phyloP scores from a whole-genome alignment of 176 grass and related monocot species.

The Bonia amplexicaulis region DNA sequence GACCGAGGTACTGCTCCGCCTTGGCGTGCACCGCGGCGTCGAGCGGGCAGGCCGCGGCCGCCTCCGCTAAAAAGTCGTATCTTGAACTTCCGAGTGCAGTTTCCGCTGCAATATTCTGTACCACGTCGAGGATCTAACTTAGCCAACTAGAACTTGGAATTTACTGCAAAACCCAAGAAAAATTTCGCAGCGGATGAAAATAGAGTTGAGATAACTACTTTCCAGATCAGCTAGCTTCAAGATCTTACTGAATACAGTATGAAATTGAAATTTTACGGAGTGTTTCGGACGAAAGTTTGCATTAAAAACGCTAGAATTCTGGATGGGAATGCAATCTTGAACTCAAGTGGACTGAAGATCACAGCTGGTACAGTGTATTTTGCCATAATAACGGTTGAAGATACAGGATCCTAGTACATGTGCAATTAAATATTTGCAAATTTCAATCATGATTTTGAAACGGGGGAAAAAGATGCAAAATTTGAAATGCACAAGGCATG shows the following conservation, averaged over 20 bases:
- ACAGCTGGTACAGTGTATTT: not conserved
- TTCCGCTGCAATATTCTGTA: not conserved
- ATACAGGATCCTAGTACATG: conserved; percentile 5
- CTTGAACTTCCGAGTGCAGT: not conserved
- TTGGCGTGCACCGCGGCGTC: no score
- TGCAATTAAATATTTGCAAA: conserved; percentile 2
- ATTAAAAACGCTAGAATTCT: not conserved
- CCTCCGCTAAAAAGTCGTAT: not conserved
- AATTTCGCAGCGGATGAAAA: not conserved
- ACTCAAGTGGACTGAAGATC: not conserved
- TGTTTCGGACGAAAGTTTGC: not conserved
- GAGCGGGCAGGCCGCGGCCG: no score
- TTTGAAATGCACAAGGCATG: not conserved
- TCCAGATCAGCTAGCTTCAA: not conserved
- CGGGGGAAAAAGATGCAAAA: not conserved
- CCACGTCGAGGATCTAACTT: not conserved
- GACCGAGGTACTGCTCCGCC: no score
- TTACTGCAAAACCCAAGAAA: conserved; percentile 1
- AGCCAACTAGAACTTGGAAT: not conserved
- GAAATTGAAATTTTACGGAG: not conserved
- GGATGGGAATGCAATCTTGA: not conserved
- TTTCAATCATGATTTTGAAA: not conserved
- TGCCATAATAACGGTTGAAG: not conserved
- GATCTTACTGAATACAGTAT: not conserved
- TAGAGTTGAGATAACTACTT: not conserved